A percentile compares a stretch with the other conserved stretches of the same genome.
Evolutionary conservation across 495 filamentous ascomycete species (phyloP).

Genomic region (Wilcoxina mikolae): DNA sequence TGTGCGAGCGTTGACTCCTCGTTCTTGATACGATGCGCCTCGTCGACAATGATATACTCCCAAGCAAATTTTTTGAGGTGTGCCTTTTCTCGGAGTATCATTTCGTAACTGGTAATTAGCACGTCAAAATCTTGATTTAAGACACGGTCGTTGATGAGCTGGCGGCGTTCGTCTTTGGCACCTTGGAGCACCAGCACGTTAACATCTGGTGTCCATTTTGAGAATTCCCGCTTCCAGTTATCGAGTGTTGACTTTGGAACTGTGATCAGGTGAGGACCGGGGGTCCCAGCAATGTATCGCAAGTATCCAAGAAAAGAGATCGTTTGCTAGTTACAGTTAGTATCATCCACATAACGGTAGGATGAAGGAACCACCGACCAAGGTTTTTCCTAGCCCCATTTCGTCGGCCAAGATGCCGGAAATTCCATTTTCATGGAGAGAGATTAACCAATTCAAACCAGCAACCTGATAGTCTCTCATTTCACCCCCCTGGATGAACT

Average conservation of each 20-base stretch:
- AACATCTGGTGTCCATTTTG: conserved; percentile 86
- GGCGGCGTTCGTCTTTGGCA: conserved; percentile 79
- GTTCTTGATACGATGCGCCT: conserved; percentile 98
- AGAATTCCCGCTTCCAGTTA: conserved; percentile 95
- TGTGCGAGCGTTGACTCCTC: conserved; percentile 95
- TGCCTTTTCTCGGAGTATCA: conserved; percentile 89
- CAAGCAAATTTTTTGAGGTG: conserved; percentile 96
- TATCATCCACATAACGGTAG: neutral
- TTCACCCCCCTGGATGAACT: conserved; percentile 65
- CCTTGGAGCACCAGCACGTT: conserved; percentile 90
- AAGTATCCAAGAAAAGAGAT: conserved; percentile 71
- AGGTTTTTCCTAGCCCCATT: conserved; percentile 92
- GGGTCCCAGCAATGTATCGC: conserved; percentile 71
- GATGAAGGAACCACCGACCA: conserved; percentile 19
- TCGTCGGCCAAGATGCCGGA: conserved; percentile 94
- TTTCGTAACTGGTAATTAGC: conserved; percentile 91
- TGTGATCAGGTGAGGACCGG: conserved; percentile 80
- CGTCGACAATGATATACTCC: conserved; percentile 99
- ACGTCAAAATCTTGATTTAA: conserved; percentile 86
- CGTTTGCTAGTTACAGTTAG: neutral
- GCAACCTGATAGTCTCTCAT: conserved; percentile 94
- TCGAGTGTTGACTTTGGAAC: conserved; percentile 97
- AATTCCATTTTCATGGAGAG: conserved; percentile 78
- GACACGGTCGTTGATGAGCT: conserved; percentile 79
- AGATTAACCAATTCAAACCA: conserved; percentile 80